phyloP scores from a whole-genome alignment of 2,329 filamentous ascomycete species.

The Aspergillus sclerotialis region DNA sequence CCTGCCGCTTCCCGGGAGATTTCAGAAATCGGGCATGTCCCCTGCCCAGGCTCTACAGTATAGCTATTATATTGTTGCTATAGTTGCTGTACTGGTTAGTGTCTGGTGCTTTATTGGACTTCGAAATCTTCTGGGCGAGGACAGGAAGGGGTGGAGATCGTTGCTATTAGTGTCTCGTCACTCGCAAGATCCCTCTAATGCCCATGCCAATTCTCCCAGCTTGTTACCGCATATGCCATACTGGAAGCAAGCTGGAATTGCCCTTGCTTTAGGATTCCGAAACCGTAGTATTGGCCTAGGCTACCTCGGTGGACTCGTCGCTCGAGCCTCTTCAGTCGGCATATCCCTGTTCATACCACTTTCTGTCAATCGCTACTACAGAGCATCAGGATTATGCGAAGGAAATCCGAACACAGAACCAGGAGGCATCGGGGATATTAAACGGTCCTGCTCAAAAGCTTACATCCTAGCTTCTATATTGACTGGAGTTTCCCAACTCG shows the following conservation, averaged over 20 bases:
- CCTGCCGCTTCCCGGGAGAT: constrained; percentile 76
- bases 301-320: constrained; percentile 91
- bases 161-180: constrained; percentile 28
- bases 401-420: constrained; percentile 24
- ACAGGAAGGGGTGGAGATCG: constrained; percentile 64
- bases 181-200: constrained; percentile 1
- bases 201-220: constrained; percentile 2
- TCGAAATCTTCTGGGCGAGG: constrained; percentile 60
- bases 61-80: constrained; percentile 81
- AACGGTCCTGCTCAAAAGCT: constrained; percentile 74
- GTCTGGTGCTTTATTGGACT: constrained; percentile 73
- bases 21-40: constrained; percentile 65
- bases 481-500: constrained; percentile 80
- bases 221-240: constrained; percentile 16
- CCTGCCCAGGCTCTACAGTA: constrained; percentile 68
- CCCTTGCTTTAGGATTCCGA: constrained; percentile 63
- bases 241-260: constrained; percentile 53
- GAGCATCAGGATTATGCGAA: constrained; percentile 70
- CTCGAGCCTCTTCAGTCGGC: constrained; percentile 85
- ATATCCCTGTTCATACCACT: constrained; percentile 93
- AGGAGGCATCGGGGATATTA: constrained; percentile 55
- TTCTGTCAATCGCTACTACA: constrained; percentile 86
- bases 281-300: constrained; percentile 76
- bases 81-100: constrained; percentile 64
- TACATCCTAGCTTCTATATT: constrained; percentile 83